These are phyloP conservation scores for Nyctanthes arbortristis DNA, from an alignment of 257 asterid species.

Conservation along the genomic window DNA sequence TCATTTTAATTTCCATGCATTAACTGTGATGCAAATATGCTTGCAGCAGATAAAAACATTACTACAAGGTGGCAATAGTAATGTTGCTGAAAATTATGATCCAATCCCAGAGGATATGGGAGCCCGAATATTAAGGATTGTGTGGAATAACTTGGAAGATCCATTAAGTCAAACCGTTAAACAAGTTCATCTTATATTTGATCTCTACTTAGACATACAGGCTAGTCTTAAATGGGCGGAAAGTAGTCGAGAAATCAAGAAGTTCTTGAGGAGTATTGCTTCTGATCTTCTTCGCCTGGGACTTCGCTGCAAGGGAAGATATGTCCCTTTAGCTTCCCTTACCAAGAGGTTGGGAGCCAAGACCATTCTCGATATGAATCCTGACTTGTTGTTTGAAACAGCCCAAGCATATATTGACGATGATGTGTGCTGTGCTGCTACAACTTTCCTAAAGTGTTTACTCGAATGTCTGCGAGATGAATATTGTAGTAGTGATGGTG, in stretches of 20 bases:
- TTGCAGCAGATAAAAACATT: conserved; percentile 91
- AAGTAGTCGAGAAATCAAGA: conserved; percentile 60
- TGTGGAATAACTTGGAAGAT: conserved; percentile 97
- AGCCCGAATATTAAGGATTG: conserved; percentile 65
- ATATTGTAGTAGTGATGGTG: conserved; percentile 82
- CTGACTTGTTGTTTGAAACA: conserved; percentile 69
- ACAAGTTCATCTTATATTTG: conserved; percentile 93
- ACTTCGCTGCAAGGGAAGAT: conserved; percentile 96
- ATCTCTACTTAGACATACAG: conserved; percentile 82
- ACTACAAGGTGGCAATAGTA: conserved; percentile 39
- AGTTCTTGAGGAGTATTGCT: conserved; percentile 68
- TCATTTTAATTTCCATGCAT: conserved; percentile 87
- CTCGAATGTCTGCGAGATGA: conserved; percentile 93
- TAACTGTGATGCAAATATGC: conserved; percentile 95
- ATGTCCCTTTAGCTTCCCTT: conserved; percentile 78
- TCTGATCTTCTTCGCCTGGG: conserved; percentile 79
- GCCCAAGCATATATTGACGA: conserved; percentile 76
- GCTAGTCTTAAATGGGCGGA: conserved; percentile 60
- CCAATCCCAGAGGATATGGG: conserved; percentile 77
- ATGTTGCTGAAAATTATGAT: conserved; percentile 38
- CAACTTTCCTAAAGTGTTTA: conserved; percentile 81
- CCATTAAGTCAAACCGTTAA: conserved; percentile 95
- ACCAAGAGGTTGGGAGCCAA: conserved; percentile 87
- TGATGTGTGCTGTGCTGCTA: conserved; percentile 92
- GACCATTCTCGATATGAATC: conserved; percentile 65